These are phyloP conservation scores for Gastroboletus turbinatus DNA, from an alignment of 1,284 basidiomycete genomes.

Conservation along the genomic window DNA sequence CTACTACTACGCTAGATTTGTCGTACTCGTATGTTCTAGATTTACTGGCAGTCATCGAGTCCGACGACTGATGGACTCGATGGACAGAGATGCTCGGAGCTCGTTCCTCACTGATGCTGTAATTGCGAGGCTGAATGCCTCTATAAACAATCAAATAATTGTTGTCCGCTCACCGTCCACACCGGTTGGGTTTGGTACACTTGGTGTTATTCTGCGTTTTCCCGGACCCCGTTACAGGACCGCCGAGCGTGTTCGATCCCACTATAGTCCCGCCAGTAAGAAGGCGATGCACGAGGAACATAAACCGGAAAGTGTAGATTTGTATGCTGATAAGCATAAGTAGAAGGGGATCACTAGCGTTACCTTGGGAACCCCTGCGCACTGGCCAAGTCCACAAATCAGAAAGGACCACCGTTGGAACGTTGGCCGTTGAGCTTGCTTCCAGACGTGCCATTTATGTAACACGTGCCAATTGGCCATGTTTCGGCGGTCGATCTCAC, in stretches of 20 bases:
- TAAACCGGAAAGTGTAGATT: neutral
- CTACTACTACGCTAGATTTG: slow-evolving; percentile 19
- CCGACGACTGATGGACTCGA: neutral
- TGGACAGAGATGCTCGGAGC: neutral
- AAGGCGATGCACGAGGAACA: neutral
- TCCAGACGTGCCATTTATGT: neutral
- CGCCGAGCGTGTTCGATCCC: neutral
- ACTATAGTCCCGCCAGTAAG: neutral
- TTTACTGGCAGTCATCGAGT: neutral
- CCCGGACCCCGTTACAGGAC: neutral
- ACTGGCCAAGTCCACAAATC: neutral
- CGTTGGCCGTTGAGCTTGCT: neutral
- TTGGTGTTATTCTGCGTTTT: neutral
- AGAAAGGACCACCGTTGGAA: neutral
- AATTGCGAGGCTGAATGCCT: neutral
- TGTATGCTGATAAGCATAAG: neutral
- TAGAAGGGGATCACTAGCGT: neutral
- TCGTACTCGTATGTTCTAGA: neutral
- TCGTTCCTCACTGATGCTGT: too few species aligned
- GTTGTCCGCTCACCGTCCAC: too few species aligned
- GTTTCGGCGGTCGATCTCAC: neutral
- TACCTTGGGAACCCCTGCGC: neutral
- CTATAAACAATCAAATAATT: too few species aligned
- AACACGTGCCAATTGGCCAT: neutral
- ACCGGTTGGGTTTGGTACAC: neutral